A percentile compares a stretch with the other conserved stretches of the same genome.
These are phyloP conservation scores for Verticillium tricorpus DNA, from an alignment of 2,329 filamentous ascomycete species.

Conservation along the genomic window DNA sequence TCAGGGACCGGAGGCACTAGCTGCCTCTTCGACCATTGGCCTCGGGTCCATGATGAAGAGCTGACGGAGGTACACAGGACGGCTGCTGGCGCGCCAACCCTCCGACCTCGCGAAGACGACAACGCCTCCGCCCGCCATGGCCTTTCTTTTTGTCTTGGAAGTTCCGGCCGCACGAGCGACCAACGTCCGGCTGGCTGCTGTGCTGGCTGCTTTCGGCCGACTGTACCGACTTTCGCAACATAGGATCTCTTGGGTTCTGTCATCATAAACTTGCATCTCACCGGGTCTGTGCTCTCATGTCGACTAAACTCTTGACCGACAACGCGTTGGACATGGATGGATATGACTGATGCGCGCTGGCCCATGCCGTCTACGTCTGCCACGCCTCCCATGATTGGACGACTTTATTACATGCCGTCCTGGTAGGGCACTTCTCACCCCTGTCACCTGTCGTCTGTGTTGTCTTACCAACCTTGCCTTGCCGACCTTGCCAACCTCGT, in stretches of 20 bases:
- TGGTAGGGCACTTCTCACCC: conserved; percentile 2
- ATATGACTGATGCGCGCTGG: not conserved
- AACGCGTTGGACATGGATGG: not conserved
- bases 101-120: not conserved
- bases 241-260: not conserved
- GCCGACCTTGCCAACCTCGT: conserved; percentile 5
- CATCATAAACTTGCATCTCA: too few relatives aligned
- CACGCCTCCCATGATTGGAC: conserved; percentile 2
- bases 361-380: not conserved
- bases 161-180: not conserved
- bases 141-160: not conserved
- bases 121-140: not conserved
- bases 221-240: not conserved
- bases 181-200: not conserved
- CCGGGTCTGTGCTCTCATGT: not conserved
- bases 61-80: not conserved
- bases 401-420: not conserved
- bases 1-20: not conserved
- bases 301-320: not conserved
- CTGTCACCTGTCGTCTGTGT: conserved; percentile 1
- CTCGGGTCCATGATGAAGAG: not conserved
- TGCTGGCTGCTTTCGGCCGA: not conserved
- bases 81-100: not conserved
- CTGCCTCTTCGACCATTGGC: not conserved
- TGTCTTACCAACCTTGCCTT: conserved; percentile 7